These are phyloP conservation scores for Diaporthe sp. DNA, from an alignment of 2,329 filamentous ascomycete species.

Conservation along the genomic window DNA sequence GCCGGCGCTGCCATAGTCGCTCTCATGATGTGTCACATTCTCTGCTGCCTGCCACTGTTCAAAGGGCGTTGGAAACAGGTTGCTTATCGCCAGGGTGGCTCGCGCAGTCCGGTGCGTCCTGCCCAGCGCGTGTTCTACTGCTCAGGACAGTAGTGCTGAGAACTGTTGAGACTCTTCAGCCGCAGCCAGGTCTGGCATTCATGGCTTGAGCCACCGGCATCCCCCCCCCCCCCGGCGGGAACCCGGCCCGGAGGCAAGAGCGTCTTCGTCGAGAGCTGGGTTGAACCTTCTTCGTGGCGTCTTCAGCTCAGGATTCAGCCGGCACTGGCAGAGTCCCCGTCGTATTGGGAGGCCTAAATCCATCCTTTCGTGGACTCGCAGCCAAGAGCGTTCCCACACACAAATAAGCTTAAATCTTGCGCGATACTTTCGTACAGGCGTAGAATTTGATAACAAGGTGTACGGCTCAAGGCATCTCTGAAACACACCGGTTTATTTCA, in stretches of 20 bases:
- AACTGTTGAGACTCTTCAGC: background rate
- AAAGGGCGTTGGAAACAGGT: background rate
- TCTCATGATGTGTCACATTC: conserved; percentile 2
- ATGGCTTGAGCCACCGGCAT: background rate
- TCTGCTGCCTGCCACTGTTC: background rate
- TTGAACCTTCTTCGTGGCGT: conserved; percentile 13
- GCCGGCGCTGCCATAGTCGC: background rate
- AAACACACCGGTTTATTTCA: background rate
- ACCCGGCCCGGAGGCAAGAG: conserved; percentile 3
- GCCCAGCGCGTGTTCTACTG: background rate
- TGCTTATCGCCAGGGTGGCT: background rate
- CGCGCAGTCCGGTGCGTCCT: background rate
- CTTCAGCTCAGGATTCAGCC: conserved; percentile 22
- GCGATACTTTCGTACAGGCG: conserved; percentile 20
- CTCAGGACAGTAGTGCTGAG: background rate
- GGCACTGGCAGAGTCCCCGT: background rate
- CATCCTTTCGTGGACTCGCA: background rate
- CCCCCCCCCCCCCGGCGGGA: background rate
- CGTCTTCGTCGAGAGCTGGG: background rate
- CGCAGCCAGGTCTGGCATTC: background rate
- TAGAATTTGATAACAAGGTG: background rate
- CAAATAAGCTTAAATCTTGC: conserved; percentile 32
- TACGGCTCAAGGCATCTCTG: background rate
- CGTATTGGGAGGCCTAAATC: background rate
- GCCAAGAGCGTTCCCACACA: conserved; percentile 9